These are phyloP conservation scores for Hapsidospora chrysogenum DNA, from an alignment of 495 filamentous ascomycete genomes.

Conservation along the genomic window DNA sequence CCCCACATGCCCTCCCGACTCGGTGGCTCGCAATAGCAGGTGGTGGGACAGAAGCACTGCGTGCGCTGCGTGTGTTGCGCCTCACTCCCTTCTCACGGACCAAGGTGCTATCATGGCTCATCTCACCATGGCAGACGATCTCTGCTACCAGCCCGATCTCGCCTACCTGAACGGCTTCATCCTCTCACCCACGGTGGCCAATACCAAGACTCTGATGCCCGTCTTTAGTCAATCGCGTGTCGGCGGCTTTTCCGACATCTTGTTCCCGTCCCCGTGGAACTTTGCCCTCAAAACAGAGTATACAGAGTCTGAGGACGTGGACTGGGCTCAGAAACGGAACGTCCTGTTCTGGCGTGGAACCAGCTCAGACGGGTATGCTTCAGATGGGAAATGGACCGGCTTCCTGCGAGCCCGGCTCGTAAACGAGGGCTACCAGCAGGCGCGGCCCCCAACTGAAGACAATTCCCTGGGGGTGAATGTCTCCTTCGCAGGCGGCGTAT, in stretches of 20 bases:
- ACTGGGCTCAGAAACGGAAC: slow-evolving; percentile 57
- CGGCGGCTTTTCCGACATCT: slow-evolving; percentile 73
- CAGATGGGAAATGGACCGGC: slow-evolving; percentile 75
- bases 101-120: background rate
- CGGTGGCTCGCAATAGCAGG: background rate
- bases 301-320: slow-evolving; percentile 42
- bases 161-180: slow-evolving; percentile 71
- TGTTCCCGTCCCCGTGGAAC: slow-evolving; percentile 95
- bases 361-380: slow-evolving; percentile 81
- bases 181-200: slow-evolving; percentile 81
- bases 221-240: slow-evolving; percentile 93
- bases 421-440: slow-evolving; percentile 53
- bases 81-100: background rate
- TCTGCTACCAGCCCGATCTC: slow-evolving; percentile 73
- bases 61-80: background rate
- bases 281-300: slow-evolving; percentile 78
- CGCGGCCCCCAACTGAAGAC: slow-evolving; percentile 34
- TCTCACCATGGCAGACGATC: slow-evolving; percentile 38
- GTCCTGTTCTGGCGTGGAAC: slow-evolving; percentile 87
- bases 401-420: slow-evolving; percentile 73
- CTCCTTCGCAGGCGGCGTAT: slow-evolving; percentile 1
- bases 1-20: background rate
- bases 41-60: slow-evolving; percentile 2
- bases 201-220: slow-evolving; percentile 69
- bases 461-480: background rate